These are phyloP conservation scores for Coemansia asiatica DNA, from an alignment of 192 early-diverging fungal species.

Conservation along the genomic window DNA sequence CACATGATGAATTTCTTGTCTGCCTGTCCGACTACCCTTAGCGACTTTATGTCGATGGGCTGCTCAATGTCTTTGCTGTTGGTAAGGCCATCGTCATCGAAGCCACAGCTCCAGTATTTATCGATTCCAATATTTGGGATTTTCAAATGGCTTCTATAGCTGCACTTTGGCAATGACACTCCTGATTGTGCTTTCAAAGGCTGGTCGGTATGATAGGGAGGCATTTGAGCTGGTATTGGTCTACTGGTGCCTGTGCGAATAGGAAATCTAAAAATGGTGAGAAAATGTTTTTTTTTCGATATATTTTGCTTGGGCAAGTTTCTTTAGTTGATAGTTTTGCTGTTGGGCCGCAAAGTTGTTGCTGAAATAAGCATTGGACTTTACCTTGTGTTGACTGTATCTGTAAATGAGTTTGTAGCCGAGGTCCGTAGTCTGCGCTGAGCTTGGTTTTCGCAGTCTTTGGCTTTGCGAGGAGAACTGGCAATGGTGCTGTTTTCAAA, in stretches of 20 bases:
- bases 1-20: slow-evolving; percentile 51
- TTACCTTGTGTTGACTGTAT: neutral
- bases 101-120: neutral
- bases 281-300: no score
- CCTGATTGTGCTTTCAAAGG: neutral
- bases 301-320: neutral
- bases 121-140: neutral
- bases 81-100: neutral
- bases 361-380: neutral
- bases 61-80: neutral
- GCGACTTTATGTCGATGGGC: slow-evolving; percentile 7
- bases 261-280: slow-evolving; percentile 16
- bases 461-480: neutral
- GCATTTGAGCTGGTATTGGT: neutral
- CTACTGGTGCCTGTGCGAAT: slow-evolving; percentile 10
- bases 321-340: neutral
- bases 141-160: neutral
- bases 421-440: slow-evolving; percentile 3
- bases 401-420: neutral
- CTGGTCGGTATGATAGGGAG: neutral
- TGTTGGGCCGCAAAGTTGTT: neutral
- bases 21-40: slow-evolving; percentile 43
- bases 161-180: neutral
- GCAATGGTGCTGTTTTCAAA: neutral
- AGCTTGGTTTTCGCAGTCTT: neutral